Percentiles rank a stretch among this genome's conserved stretches.
These are phyloP conservation scores for Mrakia gelida DNA, from an alignment of 768 basidiomycete genomes.

Conservation along the genomic window DNA sequence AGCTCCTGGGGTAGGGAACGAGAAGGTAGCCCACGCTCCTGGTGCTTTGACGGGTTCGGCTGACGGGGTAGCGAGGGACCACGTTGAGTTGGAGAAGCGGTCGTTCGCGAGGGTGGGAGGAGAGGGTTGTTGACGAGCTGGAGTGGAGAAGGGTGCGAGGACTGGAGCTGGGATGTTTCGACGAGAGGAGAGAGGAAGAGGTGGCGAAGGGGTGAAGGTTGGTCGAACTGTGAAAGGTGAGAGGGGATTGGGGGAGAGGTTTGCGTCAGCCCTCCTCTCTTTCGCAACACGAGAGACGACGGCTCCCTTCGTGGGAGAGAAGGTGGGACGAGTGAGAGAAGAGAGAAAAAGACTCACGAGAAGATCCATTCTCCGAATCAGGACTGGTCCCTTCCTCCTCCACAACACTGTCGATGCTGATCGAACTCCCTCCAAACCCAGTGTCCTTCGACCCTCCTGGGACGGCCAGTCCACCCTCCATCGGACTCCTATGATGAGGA, in stretches of 20 bases:
- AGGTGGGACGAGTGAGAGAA: neutral
- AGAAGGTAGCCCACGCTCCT: constrained; percentile 30
- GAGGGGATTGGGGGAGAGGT: neutral
- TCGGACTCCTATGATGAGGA: neutral
- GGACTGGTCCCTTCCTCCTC: constrained; percentile 20
- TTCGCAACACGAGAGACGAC: too few relatives aligned
- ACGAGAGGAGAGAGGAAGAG: constrained; percentile 11
- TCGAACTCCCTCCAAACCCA: constrained; percentile 16
- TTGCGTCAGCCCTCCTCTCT: neutral
- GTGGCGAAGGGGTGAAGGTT: constrained; percentile 6
- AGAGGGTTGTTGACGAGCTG: neutral
- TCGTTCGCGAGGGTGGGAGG: constrained; percentile 11
- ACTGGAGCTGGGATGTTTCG: neutral
- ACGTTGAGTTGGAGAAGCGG: constrained; percentile 19
- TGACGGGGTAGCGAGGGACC: constrained; percentile 25
- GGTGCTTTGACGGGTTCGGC: constrained; percentile 13
- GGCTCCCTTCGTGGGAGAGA: neutral
- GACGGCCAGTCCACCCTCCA: constrained; percentile 5
- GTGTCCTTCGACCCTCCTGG: neutral
- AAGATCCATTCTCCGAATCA: neutral
- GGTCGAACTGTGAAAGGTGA: neutral
- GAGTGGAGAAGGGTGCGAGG: constrained; percentile 9
- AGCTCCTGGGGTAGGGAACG: constrained; percentile 19
- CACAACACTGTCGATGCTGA: constrained; percentile 25
- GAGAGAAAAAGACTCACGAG: neutral